Conservation (phyloP, 805 yeast species). For the Barnettozyma botsteinii region DNA sequence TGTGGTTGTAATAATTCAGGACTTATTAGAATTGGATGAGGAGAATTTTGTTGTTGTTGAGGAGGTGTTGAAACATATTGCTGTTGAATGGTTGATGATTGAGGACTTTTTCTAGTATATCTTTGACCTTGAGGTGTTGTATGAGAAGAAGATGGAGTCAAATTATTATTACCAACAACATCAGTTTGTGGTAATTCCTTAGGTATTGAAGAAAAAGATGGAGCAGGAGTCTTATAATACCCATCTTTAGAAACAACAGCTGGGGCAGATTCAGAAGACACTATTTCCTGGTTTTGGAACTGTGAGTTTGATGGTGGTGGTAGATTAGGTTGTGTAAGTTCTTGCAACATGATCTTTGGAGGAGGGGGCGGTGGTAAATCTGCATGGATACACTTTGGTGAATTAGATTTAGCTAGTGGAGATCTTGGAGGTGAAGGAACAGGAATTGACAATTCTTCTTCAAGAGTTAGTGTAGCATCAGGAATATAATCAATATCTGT, state of each 20-base stretch:
- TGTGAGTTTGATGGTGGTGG: too few species aligned
- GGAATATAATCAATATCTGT: slow-evolving; percentile 18
- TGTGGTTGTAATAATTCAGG: too few species aligned
- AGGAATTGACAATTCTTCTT: slow-evolving; percentile 13
- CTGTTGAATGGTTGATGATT: background rate
- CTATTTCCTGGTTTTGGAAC: too few species aligned
- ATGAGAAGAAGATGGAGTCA: background rate
- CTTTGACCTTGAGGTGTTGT: background rate
- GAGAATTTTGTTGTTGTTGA: background rate
- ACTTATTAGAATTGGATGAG: background rate
- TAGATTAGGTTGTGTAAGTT: slow-evolving; percentile 3
- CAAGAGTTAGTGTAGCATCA: slow-evolving; percentile 9
- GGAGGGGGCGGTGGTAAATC: background rate
- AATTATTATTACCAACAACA: background rate
- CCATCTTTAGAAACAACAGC: background rate
- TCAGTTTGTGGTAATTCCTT: background rate
- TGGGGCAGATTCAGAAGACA: too few species aligned
- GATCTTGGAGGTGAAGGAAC: slow-evolving; percentile 18
- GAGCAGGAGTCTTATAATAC: background rate
- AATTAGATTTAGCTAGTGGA: slow-evolving; percentile 8
- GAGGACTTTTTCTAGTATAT: background rate
- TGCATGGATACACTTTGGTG: background rate
- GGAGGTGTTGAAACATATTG: background rate
- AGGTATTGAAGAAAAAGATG: background rate
- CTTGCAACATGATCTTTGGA: background rate